Conservation (phyloP, 1,284 basidiomycete species). For the Ceratobasidium sp. region DNA sequence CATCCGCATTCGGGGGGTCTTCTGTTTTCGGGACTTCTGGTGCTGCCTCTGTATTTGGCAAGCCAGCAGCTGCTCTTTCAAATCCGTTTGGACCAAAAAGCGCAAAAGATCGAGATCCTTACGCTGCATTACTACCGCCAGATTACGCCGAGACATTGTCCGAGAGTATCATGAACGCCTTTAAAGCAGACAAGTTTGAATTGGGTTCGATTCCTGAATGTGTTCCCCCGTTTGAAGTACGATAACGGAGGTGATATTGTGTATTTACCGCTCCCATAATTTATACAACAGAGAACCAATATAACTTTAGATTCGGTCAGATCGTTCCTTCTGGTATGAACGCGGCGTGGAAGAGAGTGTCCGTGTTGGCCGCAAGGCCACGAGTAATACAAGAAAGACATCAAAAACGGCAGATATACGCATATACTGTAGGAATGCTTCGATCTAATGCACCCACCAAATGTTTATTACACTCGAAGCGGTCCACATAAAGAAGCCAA, state of each 20-base stretch:
- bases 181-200: conserved; percentile 66
- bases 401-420: no score
- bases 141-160: conserved; percentile 65
- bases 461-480: no score
- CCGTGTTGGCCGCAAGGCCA: no score
- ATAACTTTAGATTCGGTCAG: neutral
- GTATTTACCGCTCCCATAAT: neutral
- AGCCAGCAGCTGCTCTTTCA: conserved; percentile 41
- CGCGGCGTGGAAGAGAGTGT: no score
- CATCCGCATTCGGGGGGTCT: conserved; percentile 51
- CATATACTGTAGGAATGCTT: no score
- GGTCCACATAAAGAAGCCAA: no score
- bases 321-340: no score
- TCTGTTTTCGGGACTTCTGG: conserved; percentile 42
- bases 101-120: conserved; percentile 54
- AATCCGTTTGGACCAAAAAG: conserved; percentile 44
- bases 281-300: neutral
- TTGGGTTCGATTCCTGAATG: conserved; percentile 79
- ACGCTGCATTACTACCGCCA: conserved; percentile 64
- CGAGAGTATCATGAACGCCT: conserved; percentile 63
- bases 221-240: conserved; percentile 75
- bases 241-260: conserved; percentile 50
- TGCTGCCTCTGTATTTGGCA: conserved; percentile 43
- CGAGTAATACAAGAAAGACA: no score
- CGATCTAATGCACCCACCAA: no score